These are phyloP conservation scores for Alternaria tenuissima DNA, from an alignment of 2,329 filamentous ascomycete species.

Conservation along the genomic window DNA sequence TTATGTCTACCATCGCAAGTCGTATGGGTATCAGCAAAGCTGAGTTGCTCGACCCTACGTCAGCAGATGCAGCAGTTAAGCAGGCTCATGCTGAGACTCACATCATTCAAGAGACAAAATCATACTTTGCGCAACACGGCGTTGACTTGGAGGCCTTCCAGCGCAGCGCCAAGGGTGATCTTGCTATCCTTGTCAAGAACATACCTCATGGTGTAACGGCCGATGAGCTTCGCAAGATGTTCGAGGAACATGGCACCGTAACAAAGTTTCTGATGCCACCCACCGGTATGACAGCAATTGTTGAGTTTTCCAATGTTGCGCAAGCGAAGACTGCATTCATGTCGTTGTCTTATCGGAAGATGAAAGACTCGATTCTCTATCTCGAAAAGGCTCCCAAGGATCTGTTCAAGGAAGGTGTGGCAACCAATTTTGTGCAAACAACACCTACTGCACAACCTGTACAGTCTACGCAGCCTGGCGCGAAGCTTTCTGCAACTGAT, in stretches of 20 bases:
- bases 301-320: slow-evolving; percentile 81
- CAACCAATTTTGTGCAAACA: slow-evolving; percentile 44
- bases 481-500: slow-evolving; percentile 73
- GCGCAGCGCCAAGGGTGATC: slow-evolving; percentile 82
- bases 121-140: slow-evolving; percentile 86
- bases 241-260: slow-evolving; percentile 86
- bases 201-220: slow-evolving; percentile 83
- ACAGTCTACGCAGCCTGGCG: slow-evolving; percentile 29
- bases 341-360: slow-evolving; percentile 84
- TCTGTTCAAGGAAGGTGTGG: slow-evolving; percentile 65
- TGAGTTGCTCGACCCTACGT: slow-evolving; percentile 93
- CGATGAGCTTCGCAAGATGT: slow-evolving; percentile 80
- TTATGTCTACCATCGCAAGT: slow-evolving; percentile 87
- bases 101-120: slow-evolving; percentile 94
- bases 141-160: slow-evolving; percentile 94
- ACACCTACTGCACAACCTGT: slow-evolving; percentile 25
- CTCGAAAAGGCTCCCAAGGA: slow-evolving; percentile 91
- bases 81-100: slow-evolving; percentile 97
- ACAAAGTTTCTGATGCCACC: slow-evolving; percentile 89
- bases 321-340: slow-evolving; percentile 86
- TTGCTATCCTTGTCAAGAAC: slow-evolving; percentile 91
- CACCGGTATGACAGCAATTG: slow-evolving; percentile 89
- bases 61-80: slow-evolving; percentile 91
- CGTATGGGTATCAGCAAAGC: slow-evolving; percentile 90
- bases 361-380: slow-evolving; percentile 91